Conservation (phyloP, 192 early-diverging fungal genomes). For the Phlyctochytrium arcticum region DNA sequence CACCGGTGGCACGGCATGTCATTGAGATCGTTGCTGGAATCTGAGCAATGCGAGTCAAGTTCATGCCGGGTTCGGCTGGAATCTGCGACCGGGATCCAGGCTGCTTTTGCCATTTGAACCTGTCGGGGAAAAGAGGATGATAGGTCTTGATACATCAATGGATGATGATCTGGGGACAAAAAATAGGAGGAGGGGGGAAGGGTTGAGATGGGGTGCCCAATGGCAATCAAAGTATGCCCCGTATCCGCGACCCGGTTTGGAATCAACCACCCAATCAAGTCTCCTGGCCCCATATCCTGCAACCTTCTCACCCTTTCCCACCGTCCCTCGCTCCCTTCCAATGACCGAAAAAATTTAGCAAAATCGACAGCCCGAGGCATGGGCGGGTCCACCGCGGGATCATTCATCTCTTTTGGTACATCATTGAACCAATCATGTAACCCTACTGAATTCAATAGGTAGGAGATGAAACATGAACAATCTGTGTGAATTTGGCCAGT, state of each 20-base stretch:
- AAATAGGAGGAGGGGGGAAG: too few species aligned
- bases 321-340: background rate
- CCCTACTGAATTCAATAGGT: background rate
- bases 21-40: too few species aligned
- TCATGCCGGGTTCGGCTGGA: constrained; percentile 2
- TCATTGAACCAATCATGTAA: background rate
- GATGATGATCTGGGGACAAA: too few species aligned
- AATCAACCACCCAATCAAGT: constrained; percentile 17
- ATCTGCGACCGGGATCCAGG: constrained; percentile 16
- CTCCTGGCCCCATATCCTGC: constrained; percentile 3
- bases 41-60: constrained; percentile 8
- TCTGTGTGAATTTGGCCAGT: constrained; percentile 10
- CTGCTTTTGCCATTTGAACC: background rate
- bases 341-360: constrained; percentile 1
- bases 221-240: constrained; percentile 15
- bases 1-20: background rate
- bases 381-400: constrained; percentile 6
- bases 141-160: background rate
- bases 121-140: too few species aligned
- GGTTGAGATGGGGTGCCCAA: background rate
- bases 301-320: constrained; percentile 1
- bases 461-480: constrained; percentile 22
- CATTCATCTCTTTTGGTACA: constrained; percentile 10
- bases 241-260: background rate
- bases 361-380: constrained; percentile 22